phyloP scores from a whole-genome alignment of 2,329 filamentous ascomycete species.

The Pseudogymnoascus sp. region DNA sequence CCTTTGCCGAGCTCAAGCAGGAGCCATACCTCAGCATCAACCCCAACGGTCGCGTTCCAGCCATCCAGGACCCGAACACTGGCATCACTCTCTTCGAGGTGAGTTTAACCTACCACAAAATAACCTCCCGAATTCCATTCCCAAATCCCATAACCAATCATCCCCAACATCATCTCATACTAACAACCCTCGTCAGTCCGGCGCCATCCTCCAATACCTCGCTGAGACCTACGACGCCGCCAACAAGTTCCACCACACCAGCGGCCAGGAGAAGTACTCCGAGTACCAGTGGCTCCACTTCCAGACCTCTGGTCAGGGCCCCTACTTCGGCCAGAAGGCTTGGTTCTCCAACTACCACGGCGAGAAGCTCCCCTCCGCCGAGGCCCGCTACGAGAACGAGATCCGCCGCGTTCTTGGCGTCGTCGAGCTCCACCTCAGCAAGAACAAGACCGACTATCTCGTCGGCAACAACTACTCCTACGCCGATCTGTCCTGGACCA shows the following conservation, averaged over 20 bases:
- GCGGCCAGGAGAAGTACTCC: constrained; percentile 24
- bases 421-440: constrained; percentile 31
- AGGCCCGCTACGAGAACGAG: constrained; percentile 37
- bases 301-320: constrained; percentile 32
- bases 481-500: constrained; percentile 31
- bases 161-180: background rate
- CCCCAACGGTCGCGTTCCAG: constrained; percentile 21
- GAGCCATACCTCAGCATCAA: constrained; percentile 27
- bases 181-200: constrained; percentile 17
- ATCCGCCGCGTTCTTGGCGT: constrained; percentile 29
- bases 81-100: constrained; percentile 35
- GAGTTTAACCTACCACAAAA: background rate
- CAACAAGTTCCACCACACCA: constrained; percentile 28
- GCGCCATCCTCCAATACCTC: constrained; percentile 36
- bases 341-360: constrained; percentile 29
- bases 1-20: constrained; percentile 30
- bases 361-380: constrained; percentile 35
- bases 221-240: constrained; percentile 32
- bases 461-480: constrained; percentile 32
- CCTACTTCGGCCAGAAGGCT: constrained; percentile 32
- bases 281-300: constrained; percentile 32
- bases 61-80: constrained; percentile 31
- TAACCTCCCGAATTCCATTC: too few relatives aligned
- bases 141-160: background rate
- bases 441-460: constrained; percentile 26